phyloP scores from a whole-genome alignment of 2,329 filamentous ascomycete species.

The Chaetothyriales sp. region DNA sequence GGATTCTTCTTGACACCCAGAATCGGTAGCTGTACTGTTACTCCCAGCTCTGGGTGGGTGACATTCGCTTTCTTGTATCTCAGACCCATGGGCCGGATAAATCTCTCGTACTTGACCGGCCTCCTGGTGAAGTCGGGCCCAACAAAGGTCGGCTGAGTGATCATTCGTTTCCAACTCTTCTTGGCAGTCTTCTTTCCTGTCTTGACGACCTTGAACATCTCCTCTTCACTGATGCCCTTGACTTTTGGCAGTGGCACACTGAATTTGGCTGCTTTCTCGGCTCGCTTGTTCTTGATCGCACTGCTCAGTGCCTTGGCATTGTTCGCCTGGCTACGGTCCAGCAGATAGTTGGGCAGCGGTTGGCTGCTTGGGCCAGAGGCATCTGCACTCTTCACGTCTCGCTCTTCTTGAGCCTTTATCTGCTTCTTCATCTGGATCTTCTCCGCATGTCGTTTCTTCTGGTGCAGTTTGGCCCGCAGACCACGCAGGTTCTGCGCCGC shows the following conservation, averaged over 20 bases:
- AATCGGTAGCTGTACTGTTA: conserved; percentile 77
- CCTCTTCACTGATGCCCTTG: conserved; percentile 81
- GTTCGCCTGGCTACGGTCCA: conserved; percentile 60
- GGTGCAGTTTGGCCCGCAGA: conserved; percentile 79
- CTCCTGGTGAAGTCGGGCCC: conserved; percentile 77
- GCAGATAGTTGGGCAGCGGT: conserved; percentile 79
- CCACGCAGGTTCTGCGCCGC: conserved; percentile 89
- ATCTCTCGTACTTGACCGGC: conserved; percentile 62
- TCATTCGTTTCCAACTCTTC: conserved; percentile 52
- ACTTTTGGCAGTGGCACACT: conserved; percentile 87
- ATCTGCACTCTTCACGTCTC: conserved; percentile 75
- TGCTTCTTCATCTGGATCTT: conserved; percentile 97
- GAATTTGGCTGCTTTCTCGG: conserved; percentile 88
- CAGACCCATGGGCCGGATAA: conserved; percentile 62
- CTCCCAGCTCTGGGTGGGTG: conserved; percentile 61
- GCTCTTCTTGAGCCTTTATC: conserved; percentile 89
- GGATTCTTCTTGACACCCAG: conserved; percentile 71
- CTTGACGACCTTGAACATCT: conserved; percentile 94
- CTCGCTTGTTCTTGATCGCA: conserved; percentile 89
- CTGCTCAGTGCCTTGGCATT: conserved; percentile 61
- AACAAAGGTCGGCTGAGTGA: conserved; percentile 77
- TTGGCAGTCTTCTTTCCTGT: conserved; percentile 89
- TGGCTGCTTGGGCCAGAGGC: conserved; percentile 64
- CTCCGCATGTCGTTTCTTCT: conserved; percentile 86
- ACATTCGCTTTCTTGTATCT: conserved; percentile 67